Conservation (phyloP, 2,329 filamentous ascomycete species). For the Talaromyces sp. region DNA sequence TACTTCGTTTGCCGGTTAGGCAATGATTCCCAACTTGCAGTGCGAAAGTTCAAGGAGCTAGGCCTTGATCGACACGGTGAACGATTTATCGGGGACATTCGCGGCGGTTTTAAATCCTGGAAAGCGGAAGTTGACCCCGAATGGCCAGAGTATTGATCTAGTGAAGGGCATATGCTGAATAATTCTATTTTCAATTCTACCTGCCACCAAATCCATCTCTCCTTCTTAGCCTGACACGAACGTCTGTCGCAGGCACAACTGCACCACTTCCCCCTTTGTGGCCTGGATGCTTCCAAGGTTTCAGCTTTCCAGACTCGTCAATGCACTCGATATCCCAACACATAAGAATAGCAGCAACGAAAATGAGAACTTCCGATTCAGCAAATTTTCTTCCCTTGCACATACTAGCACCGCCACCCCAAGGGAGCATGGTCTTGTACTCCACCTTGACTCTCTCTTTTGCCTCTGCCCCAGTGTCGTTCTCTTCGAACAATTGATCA, state of each 20-base stretch:
- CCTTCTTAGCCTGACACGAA: constrained; percentile 1
- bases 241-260: background rate
- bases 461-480: background rate
- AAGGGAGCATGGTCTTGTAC: constrained; percentile 37
- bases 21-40: constrained; percentile 45
- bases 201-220: background rate
- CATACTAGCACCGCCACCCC: constrained; percentile 44
- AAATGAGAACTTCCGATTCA: constrained; percentile 45
- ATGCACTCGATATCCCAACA: constrained; percentile 49
- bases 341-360: constrained; percentile 48
- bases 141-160: constrained; percentile 36
- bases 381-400: constrained; percentile 46
- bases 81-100: constrained; percentile 37
- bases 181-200: background rate
- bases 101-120: constrained; percentile 40
- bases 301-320: constrained; percentile 36
- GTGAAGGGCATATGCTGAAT: background rate
- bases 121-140: constrained; percentile 35
- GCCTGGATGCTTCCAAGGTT: constrained; percentile 49
- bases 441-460: background rate
- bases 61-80: constrained; percentile 29
- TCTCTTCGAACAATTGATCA: background rate
- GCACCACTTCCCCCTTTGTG: background rate
- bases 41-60: constrained; percentile 36
- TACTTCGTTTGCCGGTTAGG: constrained; percentile 46